Conservation (phyloP, 192 early-diverging fungal species). For the Coemansia sp. region DNA sequence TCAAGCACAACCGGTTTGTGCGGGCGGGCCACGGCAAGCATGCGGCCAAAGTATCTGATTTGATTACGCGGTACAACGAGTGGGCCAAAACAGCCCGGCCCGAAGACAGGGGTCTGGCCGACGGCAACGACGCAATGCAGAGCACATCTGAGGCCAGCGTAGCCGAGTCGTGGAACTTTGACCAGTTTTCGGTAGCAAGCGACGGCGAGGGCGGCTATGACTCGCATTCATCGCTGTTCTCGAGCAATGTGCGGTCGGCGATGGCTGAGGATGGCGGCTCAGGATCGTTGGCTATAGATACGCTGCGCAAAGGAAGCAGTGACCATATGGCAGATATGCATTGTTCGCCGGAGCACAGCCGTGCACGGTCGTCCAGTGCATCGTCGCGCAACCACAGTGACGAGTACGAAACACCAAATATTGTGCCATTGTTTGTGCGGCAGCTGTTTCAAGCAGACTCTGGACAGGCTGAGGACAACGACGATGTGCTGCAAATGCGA, state of each 20-base stretch:
- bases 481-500: constrained; percentile 18
- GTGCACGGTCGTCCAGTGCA: background rate
- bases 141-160: constrained; percentile 51
- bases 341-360: background rate
- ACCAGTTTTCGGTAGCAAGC: constrained; percentile 49
- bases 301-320: background rate
- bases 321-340: background rate
- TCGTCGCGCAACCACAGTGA: constrained; percentile 20
- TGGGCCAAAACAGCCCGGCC: constrained; percentile 35
- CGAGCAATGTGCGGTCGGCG: constrained; percentile 24
- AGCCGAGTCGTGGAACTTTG: constrained; percentile 56
- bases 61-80: constrained; percentile 44
- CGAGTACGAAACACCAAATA: constrained; percentile 9
- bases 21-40: constrained; percentile 51
- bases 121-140: constrained; percentile 51
- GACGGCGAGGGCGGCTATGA: constrained; percentile 46
- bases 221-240: constrained; percentile 53
- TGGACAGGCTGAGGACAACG: constrained; percentile 4
- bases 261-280: constrained; percentile 3
- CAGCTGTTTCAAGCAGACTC: constrained; percentile 34
- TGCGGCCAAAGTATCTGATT: constrained; percentile 45
- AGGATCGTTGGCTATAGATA: background rate
- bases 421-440: constrained; percentile 50
- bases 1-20: constrained; percentile 62
- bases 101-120: constrained; percentile 32